A percentile compares a stretch with the other conserved stretches of the same genome.
Evolutionary conservation across 345 rosid genomes (phyloP).

Genomic region (Populus alba): DNA sequence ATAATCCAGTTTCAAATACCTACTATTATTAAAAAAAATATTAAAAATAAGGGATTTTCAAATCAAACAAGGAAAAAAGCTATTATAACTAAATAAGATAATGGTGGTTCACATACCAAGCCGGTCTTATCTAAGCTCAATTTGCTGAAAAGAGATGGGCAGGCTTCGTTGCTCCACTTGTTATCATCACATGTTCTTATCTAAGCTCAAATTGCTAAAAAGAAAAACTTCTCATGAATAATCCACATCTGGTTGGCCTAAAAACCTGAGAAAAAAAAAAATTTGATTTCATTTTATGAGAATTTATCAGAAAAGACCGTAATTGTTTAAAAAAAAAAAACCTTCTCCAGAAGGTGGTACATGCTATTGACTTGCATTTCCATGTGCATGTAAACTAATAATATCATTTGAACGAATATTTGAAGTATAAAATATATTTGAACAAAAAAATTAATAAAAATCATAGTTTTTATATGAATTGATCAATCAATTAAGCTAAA

Average conservation of each 20-base stretch:
- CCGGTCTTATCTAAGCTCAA: background rate
- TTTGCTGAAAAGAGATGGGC: background rate
- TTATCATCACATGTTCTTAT: background rate
- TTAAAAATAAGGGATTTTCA: background rate
- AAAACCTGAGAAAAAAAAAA: no score
- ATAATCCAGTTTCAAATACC: no score
- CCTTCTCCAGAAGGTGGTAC: no score
- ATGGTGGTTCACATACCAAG: background rate
- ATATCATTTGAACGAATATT: background rate
- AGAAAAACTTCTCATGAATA: background rate
- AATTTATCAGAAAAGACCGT: no score
- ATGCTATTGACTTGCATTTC: no score
- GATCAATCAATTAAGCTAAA: accelerated
- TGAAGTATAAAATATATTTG: no score
- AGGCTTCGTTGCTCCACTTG: background rate
- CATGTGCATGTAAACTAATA: no score
- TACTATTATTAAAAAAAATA: no score
- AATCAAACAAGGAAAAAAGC: background rate
- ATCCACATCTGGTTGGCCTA: background rate
- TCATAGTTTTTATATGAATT: no score
- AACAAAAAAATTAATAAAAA: no score
- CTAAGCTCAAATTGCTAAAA: background rate
- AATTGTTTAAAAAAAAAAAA: no score
- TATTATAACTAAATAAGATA: background rate
- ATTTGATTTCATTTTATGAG: no score